Percentiles rank a stretch among this genome's conserved stretches.
Evolutionary conservation across 2,329 filamentous ascomycete species (phyloP).

Genomic region (Apiospora marii): DNA sequence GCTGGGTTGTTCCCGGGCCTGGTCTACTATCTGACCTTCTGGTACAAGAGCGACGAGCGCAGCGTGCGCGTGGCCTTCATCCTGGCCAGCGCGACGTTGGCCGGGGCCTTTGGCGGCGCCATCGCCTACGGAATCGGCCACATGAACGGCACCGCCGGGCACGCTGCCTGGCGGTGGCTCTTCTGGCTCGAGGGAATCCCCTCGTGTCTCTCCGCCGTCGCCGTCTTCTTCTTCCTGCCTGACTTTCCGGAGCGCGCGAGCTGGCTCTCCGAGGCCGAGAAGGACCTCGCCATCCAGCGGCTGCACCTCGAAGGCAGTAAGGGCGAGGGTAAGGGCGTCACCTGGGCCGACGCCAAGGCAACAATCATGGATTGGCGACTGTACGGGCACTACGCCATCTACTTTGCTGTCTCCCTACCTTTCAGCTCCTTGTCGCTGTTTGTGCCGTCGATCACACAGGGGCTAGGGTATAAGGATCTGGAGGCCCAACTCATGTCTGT

Average conservation of each 20-base stretch:
- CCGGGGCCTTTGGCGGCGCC: conserved; percentile 78
- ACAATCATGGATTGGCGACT: conserved; percentile 69
- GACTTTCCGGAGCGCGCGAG: conserved; percentile 71
- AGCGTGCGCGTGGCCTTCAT: conserved; percentile 77
- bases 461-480: conserved; percentile 38
- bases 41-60: conserved; percentile 75
- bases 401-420: conserved; percentile 43
- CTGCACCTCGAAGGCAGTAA: conserved; percentile 55
- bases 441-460: conserved; percentile 65
- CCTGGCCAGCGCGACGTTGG: conserved; percentile 71
- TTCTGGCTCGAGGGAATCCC: conserved; percentile 54
- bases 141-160: conserved; percentile 69
- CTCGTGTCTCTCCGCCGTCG: conserved; percentile 61
- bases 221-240: conserved; percentile 68
- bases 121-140: conserved; percentile 78
- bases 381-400: conserved; percentile 69
- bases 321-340: conserved; percentile 68
- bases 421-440: conserved; percentile 44
- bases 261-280: conserved; percentile 68
- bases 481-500: conserved; percentile 71
- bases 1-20: conserved; percentile 75
- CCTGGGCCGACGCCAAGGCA: conserved; percentile 71
- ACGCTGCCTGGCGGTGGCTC: conserved; percentile 77
- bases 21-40: conserved; percentile 73
- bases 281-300: conserved; percentile 56